Evolutionary conservation across 73 alveolate genomes (phyloP).

Genomic region (Tetrahymena thermophila): DNA sequence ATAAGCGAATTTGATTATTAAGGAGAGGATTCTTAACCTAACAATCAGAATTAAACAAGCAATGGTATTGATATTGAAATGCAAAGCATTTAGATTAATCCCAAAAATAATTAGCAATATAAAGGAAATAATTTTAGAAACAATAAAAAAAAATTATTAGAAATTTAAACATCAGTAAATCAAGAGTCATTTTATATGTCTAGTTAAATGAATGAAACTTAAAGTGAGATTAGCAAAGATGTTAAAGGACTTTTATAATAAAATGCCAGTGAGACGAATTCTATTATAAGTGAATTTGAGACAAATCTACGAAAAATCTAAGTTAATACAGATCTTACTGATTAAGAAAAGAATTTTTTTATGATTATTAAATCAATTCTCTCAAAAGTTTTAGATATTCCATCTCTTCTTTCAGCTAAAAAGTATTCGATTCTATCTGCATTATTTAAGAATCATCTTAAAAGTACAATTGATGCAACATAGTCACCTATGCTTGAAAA

Average conservation of each 20-base stretch:
- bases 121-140: neutral
- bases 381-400: neutral
- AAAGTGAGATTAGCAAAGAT: neutral
- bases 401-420: neutral
- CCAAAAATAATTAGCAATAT: neutral
- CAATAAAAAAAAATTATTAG: neutral
- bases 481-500: neutral
- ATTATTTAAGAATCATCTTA: neutral
- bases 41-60: neutral
- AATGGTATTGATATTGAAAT: neutral
- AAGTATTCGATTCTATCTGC: neutral
- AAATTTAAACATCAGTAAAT: neutral
- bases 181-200: neutral
- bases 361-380: neutral
- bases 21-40: neutral
- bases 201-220: neutral
- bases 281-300: neutral
- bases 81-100: neutral
- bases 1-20: neutral
- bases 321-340: neutral
- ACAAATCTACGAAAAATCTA: neutral
- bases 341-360: neutral
- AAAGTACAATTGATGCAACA: neutral
- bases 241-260: neutral
- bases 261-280: neutral